Conservation (phyloP, 768 basidiomycete species). For the Leucocoprinus leucothites region DNA sequence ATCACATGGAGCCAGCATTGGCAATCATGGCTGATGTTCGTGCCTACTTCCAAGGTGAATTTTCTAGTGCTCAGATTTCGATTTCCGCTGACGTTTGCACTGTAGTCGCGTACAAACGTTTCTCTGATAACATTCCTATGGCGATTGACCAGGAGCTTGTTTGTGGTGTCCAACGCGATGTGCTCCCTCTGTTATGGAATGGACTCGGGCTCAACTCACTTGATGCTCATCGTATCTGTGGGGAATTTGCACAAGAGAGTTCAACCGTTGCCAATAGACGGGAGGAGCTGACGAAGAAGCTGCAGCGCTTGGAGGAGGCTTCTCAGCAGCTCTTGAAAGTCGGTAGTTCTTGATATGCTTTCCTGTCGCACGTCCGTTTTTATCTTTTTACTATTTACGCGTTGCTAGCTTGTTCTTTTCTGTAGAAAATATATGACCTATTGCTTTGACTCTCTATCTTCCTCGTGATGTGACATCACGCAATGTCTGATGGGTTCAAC, state of each 20-base stretch:
- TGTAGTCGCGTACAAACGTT: slow-evolving; percentile 58
- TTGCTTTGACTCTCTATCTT: too few species aligned
- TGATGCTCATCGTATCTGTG: slow-evolving; percentile 48
- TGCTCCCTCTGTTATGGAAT: slow-evolving; percentile 42
- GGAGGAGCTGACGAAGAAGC: slow-evolving; percentile 46
- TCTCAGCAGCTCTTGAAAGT: slow-evolving; percentile 10
- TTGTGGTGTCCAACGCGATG: slow-evolving; percentile 42
- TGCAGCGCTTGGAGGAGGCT: slow-evolving; percentile 39
- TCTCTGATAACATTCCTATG: slow-evolving; percentile 53
- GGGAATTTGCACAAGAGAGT: slow-evolving; percentile 50
- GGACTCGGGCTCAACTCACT: slow-evolving; percentile 51
- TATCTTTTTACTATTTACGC: too few species aligned
- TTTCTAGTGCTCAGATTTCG: neutral
- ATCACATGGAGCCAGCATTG: slow-evolving; percentile 53
- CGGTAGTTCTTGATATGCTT: neutral
- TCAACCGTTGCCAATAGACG: slow-evolving; percentile 39
- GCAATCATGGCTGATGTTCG: slow-evolving; percentile 70
- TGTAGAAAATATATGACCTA: too few species aligned
- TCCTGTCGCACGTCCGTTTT: too few species aligned
- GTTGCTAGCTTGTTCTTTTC: too few species aligned
- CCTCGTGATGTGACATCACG: too few species aligned
- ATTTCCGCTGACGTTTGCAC: neutral
- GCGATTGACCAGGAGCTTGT: slow-evolving; percentile 56
- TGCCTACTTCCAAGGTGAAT: slow-evolving; percentile 70
- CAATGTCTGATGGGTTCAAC: too few species aligned